Conservation (phyloP, 2,329 filamentous ascomycete genomes). For the Fusarium tuaranense region DNA sequence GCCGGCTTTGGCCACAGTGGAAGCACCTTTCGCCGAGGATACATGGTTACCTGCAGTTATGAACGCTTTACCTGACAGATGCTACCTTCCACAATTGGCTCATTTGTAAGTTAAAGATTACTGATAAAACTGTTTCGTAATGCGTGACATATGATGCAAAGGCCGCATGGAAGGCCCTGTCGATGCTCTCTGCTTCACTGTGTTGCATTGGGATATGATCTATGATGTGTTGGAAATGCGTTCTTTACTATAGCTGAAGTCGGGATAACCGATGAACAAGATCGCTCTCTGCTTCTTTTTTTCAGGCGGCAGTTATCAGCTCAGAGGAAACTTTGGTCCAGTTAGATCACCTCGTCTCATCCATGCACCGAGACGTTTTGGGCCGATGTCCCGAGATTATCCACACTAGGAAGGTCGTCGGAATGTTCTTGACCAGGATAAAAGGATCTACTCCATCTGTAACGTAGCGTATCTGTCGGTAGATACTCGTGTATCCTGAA, state of each 20-base stretch:
- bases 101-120: background rate
- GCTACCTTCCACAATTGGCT: background rate
- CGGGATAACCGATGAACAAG: too few relatives aligned
- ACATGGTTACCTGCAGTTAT: background rate
- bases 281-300: background rate
- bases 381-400: background rate
- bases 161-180: background rate
- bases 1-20: background rate
- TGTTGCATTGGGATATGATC: too few relatives aligned
- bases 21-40: background rate
- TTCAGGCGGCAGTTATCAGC: background rate
- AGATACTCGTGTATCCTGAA: background rate
- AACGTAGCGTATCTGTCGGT: background rate
- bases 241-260: too few relatives aligned
- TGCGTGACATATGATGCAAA: too few relatives aligned
- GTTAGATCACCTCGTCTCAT: background rate
- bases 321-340: background rate
- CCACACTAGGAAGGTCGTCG: background rate
- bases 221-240: too few relatives aligned
- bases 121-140: background rate
- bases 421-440: background rate
- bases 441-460: background rate
- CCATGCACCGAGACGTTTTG: background rate
- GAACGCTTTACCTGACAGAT: background rate
- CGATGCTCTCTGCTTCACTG: background rate